Percentiles rank a stretch among this genome's conserved stretches.
Evolutionary conservation across 1,139 yeast species (phyloP).

Genomic region (Yamadazyma buinensis): DNA sequence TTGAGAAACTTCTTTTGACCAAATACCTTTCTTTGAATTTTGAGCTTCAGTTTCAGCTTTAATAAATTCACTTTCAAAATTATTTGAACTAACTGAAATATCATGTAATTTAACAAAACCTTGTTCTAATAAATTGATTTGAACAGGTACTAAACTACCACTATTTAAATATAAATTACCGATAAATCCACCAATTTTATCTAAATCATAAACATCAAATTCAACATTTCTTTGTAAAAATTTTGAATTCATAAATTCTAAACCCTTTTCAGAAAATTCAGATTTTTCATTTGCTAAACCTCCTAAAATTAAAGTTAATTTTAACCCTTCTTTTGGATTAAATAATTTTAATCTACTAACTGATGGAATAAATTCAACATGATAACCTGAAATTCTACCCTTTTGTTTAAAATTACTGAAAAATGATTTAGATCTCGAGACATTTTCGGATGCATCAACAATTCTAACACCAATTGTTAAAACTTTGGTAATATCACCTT

Average conservation of each 20-base stretch:
- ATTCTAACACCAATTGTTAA: slow-evolving; percentile 52
- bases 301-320: slow-evolving; percentile 68
- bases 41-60: slow-evolving; percentile 67
- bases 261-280: slow-evolving; percentile 51
- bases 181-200: slow-evolving; percentile 77
- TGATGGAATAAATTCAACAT: slow-evolving; percentile 67
- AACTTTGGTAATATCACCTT: slow-evolving; percentile 46
- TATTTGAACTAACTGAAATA: slow-evolving; percentile 57
- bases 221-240: slow-evolving; percentile 71
- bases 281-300: slow-evolving; percentile 58
- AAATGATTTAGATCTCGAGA: slow-evolving; percentile 70
- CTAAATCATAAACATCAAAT: slow-evolving; percentile 65
- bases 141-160: slow-evolving; percentile 52
- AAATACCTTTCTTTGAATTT: slow-evolving; percentile 53
- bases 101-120: slow-evolving; percentile 70
- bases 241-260: slow-evolving; percentile 51
- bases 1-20: slow-evolving; percentile 46
- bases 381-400: slow-evolving; percentile 52
- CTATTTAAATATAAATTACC: slow-evolving; percentile 62
- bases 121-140: slow-evolving; percentile 53
- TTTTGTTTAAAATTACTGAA: slow-evolving; percentile 67
- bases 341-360: slow-evolving; percentile 64
- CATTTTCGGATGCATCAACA: slow-evolving; percentile 77
- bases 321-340: slow-evolving; percentile 70
- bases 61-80: slow-evolving; percentile 48